These are phyloP conservation scores for Dimargaris verticillata DNA, from an alignment of 192 early-diverging fungal genomes.

Conservation along the genomic window DNA sequence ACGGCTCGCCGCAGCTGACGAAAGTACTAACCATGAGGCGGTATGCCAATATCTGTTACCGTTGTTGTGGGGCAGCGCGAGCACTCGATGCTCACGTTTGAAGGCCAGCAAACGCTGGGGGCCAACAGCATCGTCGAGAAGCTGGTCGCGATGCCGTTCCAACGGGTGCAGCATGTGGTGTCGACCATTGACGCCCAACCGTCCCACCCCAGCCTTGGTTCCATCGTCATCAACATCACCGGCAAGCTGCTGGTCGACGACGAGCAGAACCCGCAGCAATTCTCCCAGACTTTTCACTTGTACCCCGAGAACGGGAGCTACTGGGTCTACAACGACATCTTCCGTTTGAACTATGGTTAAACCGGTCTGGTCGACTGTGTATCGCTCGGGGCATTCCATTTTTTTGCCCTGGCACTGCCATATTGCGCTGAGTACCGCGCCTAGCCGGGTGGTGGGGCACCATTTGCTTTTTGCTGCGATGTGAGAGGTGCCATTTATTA, in stretches of 20 bases:
- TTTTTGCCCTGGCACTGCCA: neutral
- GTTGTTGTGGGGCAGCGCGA: too few species aligned
- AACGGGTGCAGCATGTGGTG: conserved; percentile 51
- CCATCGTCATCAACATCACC: conserved; percentile 67
- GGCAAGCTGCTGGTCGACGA: conserved; percentile 79
- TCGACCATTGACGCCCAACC: conserved; percentile 72
- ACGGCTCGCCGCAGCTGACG: too few species aligned
- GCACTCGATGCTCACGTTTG: conserved; percentile 74
- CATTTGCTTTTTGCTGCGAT: too few species aligned
- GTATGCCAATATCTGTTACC: too few species aligned
- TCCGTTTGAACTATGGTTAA: conserved; percentile 63
- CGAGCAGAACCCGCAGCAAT: conserved; percentile 63
- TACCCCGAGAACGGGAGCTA: conserved; percentile 46
- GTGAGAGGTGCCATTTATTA: too few species aligned
- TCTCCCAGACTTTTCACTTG: conserved; percentile 77
- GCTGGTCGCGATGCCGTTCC: conserved; percentile 63
- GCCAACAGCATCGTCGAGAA: conserved; percentile 53
- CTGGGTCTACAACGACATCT: conserved; percentile 78
- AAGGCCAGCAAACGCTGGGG: conserved; percentile 50
- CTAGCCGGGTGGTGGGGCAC: too few species aligned
- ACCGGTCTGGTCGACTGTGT: neutral
- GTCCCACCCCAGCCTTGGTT: conserved; percentile 32
- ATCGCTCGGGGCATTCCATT: neutral
- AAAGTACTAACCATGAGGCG: too few species aligned
- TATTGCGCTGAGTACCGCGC: neutral